These are phyloP conservation scores for Botrytis hyacinthi DNA, from an alignment of 2,329 filamentous ascomycete species.

Conservation along the genomic window DNA sequence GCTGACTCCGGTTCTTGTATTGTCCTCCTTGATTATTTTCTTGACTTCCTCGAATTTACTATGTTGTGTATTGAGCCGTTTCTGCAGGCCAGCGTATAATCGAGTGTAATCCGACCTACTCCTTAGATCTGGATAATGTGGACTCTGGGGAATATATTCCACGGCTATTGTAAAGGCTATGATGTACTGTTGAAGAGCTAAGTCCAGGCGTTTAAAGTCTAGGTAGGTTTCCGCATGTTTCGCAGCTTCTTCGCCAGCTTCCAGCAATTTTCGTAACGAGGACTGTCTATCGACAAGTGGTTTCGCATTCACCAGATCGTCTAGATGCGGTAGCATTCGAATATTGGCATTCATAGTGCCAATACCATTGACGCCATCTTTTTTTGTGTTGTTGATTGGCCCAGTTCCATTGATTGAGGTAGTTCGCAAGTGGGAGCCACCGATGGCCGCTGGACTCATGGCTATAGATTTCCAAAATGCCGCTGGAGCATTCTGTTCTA, in stretches of 20 bases:
- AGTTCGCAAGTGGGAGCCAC: slow-evolving; percentile 30
- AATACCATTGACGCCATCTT: slow-evolving; percentile 22
- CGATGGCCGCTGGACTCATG: slow-evolving; percentile 38
- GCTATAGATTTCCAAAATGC: slow-evolving; percentile 17
- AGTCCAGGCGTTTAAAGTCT: slow-evolving; percentile 65
- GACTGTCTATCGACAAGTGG: slow-evolving; percentile 39
- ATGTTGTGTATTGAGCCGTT: slow-evolving; percentile 49
- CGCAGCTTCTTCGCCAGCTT: slow-evolving; percentile 52
- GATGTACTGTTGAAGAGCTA: slow-evolving; percentile 81
- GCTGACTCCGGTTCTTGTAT: slow-evolving; percentile 56
- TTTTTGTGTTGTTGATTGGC: slow-evolving; percentile 27
- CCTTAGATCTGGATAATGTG: slow-evolving; percentile 67
- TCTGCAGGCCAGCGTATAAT: slow-evolving; percentile 51
- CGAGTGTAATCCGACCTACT: slow-evolving; percentile 50
- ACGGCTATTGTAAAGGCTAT: slow-evolving; percentile 76
- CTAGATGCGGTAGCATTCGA: slow-evolving; percentile 43
- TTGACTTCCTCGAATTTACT: slow-evolving; percentile 57
- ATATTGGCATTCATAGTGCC: slow-evolving; percentile 27
- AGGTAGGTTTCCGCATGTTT: slow-evolving; percentile 60
- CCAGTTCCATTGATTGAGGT: slow-evolving; percentile 31
- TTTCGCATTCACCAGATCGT: slow-evolving; percentile 43
- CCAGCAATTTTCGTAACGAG: slow-evolving; percentile 54
- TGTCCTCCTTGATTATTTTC: slow-evolving; percentile 60
- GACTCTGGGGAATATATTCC: slow-evolving; percentile 72
- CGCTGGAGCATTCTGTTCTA: slow-evolving; percentile 28